Evolutionary conservation across 2,329 filamentous ascomycete species (phyloP).

Genomic region (Paraphaeosphaeria sporulosa): DNA sequence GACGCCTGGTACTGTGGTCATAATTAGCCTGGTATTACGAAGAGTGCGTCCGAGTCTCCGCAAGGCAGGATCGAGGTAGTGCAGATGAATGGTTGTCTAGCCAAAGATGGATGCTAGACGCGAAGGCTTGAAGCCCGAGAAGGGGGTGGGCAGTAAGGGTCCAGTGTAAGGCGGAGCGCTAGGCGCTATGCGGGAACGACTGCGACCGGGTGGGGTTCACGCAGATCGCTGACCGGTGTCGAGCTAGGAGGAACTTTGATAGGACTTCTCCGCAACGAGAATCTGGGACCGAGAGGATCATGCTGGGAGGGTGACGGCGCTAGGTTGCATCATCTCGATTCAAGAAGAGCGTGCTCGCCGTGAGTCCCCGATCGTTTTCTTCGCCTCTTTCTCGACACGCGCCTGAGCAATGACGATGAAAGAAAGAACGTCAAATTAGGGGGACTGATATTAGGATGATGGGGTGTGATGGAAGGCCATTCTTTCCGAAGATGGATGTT

Average conservation of each 20-base stretch:
- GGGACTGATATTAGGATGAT: neutral
- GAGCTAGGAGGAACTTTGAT: neutral
- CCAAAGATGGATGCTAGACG: neutral
- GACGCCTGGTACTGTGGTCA: conserved; percentile 54
- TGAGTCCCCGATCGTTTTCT: neutral
- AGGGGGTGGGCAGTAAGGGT: neutral
- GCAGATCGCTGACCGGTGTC: neutral
- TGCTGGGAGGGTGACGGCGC: neutral
- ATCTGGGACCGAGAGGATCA: neutral
- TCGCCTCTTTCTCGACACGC: neutral
- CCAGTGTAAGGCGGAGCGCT: neutral
- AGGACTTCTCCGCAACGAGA: neutral
- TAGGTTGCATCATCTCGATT: neutral
- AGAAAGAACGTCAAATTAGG: neutral
- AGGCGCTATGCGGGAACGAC: neutral
- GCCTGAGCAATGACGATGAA: too few species aligned
- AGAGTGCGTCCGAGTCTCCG: neutral
- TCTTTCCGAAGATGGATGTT: neutral
- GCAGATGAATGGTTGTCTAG: neutral
- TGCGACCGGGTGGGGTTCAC: neutral
- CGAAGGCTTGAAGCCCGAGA: neutral
- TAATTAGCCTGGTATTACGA: neutral
- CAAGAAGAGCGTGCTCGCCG: neutral
- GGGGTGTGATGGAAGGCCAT: neutral
- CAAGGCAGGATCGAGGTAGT: neutral